These are phyloP conservation scores for Plasmodium knowlesi DNA, from an alignment of 169 alveolate genomes.

Conservation along the genomic window DNA sequence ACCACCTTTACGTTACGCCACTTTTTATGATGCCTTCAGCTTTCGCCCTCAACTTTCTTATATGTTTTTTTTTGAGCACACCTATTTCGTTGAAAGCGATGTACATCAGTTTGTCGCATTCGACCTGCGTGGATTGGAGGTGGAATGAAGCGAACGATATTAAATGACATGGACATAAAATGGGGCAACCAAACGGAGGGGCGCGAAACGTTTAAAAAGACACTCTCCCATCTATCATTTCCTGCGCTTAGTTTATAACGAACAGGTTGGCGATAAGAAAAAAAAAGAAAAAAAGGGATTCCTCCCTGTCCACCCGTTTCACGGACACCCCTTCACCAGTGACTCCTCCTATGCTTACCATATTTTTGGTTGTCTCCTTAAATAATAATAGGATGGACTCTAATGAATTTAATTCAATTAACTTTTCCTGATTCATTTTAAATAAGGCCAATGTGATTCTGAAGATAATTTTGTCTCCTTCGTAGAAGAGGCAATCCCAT, in stretches of 20 bases:
- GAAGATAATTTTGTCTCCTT: slow-evolving; percentile 88
- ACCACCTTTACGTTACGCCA: slow-evolving; percentile 3
- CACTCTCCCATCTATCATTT: background rate
- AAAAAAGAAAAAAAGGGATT: background rate
- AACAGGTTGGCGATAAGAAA: background rate
- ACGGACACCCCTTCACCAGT: background rate
- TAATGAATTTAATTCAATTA: slow-evolving; percentile 75
- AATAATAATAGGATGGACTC: slow-evolving; percentile 78
- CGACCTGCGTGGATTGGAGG: slow-evolving; percentile 61
- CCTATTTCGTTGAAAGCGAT: slow-evolving; percentile 83
- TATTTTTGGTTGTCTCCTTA: slow-evolving; percentile 77
- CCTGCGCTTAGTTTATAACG: background rate
- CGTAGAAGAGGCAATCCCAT: slow-evolving; percentile 89
- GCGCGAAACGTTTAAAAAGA: background rate
- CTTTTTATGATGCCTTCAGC: slow-evolving; percentile 75
- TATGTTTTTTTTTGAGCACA: slow-evolving; percentile 78
- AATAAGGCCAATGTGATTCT: slow-evolving; percentile 85
- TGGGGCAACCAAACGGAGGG: background rate
- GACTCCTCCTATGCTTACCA: slow-evolving; percentile 37
- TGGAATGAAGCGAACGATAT: background rate
- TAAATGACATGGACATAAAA: background rate
- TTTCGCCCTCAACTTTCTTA: slow-evolving; percentile 77
- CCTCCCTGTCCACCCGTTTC: background rate
- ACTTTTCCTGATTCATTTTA: slow-evolving; percentile 81
- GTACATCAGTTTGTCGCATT: slow-evolving; percentile 82